Base-by-base conservation (phyloP, 495 filamentous ascomycete species). In the Penicillium verhagenii region DNA sequence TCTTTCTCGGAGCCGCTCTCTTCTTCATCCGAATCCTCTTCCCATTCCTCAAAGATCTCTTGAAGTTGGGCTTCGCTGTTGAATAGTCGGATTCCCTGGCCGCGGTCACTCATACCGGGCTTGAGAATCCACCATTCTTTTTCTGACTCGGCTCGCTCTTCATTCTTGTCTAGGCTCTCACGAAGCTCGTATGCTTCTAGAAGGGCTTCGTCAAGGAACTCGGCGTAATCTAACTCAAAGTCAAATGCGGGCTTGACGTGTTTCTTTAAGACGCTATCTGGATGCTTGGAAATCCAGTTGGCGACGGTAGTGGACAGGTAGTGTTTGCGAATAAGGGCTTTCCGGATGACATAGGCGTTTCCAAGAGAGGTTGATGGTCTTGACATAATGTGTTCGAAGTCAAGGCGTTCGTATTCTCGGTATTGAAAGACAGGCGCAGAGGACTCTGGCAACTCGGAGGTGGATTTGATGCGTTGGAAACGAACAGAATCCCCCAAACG, bases 111-210 rank as follows among this genome's bases (percentile, higher is more conserved):
- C 94, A 98, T 97, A 1, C 92, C 84, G 0, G 94, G 94, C 66
- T 98, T 98, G 37, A 97, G 71, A 56, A 97, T 96, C 94, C 94
- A 98, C 93, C 93, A 98, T 71, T 95, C 89, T 46, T 78, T 79
- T 60, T 89, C 80, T 0, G 72, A 62, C 2, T 70, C 64, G 4
- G 66, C 56, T 19, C 64, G 67, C 33, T 67, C 66, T 52, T 75
- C 76, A 61, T 96, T 96, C 42, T 72, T 80, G 33, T 79, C 79
- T 53, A 95, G 75, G 44, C 86, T 89, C 14, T 88, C 92, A 18
- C 83, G 79, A 20, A 98, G 72, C 62, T 97, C 94, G 53, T 82
- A 98, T 1, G 89, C 89, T 60, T 98, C 94, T 0, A 90, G 76
- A 7, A 98, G 75, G 0, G 94, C 91, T 50, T 98, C 94, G 57